Evolutionary conservation across 2,329 filamentous ascomycete genomes (phyloP), one percentile per base, ranked within the genome.

Genomic region (Herpotrichia juniperi): DNA sequence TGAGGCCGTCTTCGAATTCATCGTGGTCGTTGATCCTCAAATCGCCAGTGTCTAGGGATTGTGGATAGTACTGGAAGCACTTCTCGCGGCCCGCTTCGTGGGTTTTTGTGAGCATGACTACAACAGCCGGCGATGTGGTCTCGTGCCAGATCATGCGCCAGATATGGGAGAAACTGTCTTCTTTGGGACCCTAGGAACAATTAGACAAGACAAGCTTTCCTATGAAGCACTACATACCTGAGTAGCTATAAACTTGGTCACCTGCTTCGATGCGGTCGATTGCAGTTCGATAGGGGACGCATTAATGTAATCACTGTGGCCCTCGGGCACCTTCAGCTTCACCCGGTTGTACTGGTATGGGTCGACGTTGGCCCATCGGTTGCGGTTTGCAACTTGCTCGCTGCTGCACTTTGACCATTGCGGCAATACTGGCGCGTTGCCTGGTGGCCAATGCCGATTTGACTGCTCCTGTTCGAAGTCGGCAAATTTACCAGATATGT

Each of bases 121-220:
- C 88, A 50, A 97, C 91, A 1, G 86, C 91, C 1, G 76, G 73
- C 24, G 67, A 69, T 2, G 88, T 85, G n/a, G 81, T 85, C 73
- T 96, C 91, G 66, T 96, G 87, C 71, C 90, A 90, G 30, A 97
- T 81, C 94, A 99, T 99, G 68, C 94, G 90, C 90, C 93, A 99
- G 59, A 96, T 90, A 68, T 96, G 91, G 60, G 87, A 85, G 49
- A 88, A 81, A 14, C 89, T 90, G 22, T 85, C 83, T 53, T 81
- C 74, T 66, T 93, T 96, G 5, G 94, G 94, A 0, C 94, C 94
- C 78, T 87, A 11, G 12, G n/a, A 9, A 42, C 24, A 31, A 28
- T 30, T 16, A 39, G 45, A 12, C 45, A 30, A 9, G 35, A 47
- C 25, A 52, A 24, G 30, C 14, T n/a, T 35, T 25, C 17, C 42